Conservation (phyloP, 2,329 filamentous ascomycete species). For the Sporothrix curviconia region DNA sequence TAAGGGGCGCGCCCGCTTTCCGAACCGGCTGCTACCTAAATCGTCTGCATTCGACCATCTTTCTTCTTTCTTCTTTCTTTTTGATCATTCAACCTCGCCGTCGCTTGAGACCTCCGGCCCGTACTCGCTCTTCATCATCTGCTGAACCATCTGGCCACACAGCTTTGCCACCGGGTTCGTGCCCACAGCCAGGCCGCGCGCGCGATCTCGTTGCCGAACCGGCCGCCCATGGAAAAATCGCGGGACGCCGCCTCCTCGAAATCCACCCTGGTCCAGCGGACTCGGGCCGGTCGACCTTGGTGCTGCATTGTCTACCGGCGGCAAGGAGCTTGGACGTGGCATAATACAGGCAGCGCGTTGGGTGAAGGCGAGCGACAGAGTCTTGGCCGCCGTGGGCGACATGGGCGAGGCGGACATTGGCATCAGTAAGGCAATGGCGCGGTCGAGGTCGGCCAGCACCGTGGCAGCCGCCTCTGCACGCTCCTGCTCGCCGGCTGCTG, state of each 20-base stretch:
- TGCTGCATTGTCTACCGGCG: background rate
- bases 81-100: too few relatives aligned
- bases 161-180: constrained; percentile 64
- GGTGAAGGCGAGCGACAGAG: constrained; percentile 63
- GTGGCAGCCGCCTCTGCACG: constrained; percentile 20
- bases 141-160: constrained; percentile 61
- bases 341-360: constrained; percentile 63
- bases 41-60: background rate
- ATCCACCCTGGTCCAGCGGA: constrained; percentile 44
- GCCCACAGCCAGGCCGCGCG: constrained; percentile 57
- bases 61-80: too few relatives aligned
- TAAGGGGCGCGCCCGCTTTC: background rate
- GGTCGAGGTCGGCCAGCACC: constrained; percentile 48
- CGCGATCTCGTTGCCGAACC: constrained; percentile 60
- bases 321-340: constrained; percentile 43
- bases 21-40: background rate
- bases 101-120: constrained; percentile 29
- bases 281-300: constrained; percentile 29
- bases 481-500: constrained; percentile 26
- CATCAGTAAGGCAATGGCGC: constrained; percentile 52
- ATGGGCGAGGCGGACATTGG: constrained; percentile 47
- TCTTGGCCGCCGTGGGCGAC: constrained; percentile 58
- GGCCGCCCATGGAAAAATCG: constrained; percentile 58
- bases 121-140: constrained; percentile 65
- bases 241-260: constrained; percentile 58